Conservation (phyloP, 768 basidiomycete species). For the Lyophyllum atratum region DNA sequence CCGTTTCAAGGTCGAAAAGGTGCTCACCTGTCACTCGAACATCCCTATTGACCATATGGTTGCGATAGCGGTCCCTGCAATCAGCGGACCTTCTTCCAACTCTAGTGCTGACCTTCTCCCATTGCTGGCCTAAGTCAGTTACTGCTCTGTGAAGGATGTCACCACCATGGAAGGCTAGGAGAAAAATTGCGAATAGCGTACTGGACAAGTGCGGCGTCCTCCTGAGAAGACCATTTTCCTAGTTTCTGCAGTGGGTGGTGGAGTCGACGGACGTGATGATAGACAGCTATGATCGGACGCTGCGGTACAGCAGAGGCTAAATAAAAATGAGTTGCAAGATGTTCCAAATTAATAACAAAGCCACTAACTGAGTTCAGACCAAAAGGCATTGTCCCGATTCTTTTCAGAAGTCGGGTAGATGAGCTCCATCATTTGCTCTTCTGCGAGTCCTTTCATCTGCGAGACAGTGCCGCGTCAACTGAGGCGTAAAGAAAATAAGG, state of each 20-base stretch:
- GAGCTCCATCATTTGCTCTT: slow-evolving; percentile 58
- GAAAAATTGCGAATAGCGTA: slow-evolving; percentile 33
- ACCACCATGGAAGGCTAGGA: not conserved
- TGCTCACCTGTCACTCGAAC: slow-evolving; percentile 57
- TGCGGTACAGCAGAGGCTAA: slow-evolving; percentile 70
- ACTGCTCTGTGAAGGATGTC: slow-evolving; percentile 57
- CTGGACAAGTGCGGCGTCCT: slow-evolving; percentile 68
- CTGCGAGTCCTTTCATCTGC: slow-evolving; percentile 48
- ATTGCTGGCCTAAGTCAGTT: slow-evolving; percentile 67
- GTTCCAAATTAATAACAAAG: not conserved
- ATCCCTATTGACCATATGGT: slow-evolving; percentile 73
- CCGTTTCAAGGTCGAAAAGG: not conserved
- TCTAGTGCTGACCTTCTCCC: slow-evolving; percentile 72
- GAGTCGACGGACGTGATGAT: slow-evolving; percentile 74
- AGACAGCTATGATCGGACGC: slow-evolving; percentile 82
- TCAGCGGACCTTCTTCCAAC: slow-evolving; percentile 80
- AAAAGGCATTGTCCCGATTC: slow-evolving; percentile 66
- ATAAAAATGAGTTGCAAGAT: not conserved
- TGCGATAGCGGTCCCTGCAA: slow-evolving; percentile 85
- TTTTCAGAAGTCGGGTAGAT: slow-evolving; percentile 71
- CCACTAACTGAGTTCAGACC: slow-evolving; percentile 76
- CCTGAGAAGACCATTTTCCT: slow-evolving; percentile 68
- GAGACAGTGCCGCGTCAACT: slow-evolving; percentile 24
- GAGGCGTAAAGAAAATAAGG: not conserved
- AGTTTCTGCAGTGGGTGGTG: slow-evolving; percentile 70